phyloP scores from a whole-genome alignment of 2,329 filamentous ascomycete genomes.

The Blastomyces percursus region DNA sequence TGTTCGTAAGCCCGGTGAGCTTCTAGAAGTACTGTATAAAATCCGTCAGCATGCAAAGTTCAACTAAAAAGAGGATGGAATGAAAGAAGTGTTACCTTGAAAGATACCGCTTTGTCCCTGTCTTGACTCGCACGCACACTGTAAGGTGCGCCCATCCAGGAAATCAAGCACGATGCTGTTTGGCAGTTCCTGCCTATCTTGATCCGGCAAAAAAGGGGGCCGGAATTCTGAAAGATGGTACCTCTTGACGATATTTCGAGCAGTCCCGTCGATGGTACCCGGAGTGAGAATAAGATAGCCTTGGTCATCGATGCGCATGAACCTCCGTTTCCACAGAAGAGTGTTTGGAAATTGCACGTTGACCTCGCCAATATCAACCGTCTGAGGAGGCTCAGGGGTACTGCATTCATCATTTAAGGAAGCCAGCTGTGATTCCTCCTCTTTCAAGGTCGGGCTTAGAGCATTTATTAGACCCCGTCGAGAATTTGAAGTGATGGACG shows the following conservation, averaged over 20 bases:
- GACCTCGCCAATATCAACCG: conserved; percentile 71
- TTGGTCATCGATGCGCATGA: conserved; percentile 70
- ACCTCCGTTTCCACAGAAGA: conserved; percentile 88
- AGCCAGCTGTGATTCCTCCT: conserved; percentile 26
- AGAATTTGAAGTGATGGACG: conserved; percentile 43
- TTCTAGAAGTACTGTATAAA: conserved; percentile 6
- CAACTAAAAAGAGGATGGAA: neutral
- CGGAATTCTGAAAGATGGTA: conserved; percentile 82
- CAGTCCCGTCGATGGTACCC: conserved; percentile 50
- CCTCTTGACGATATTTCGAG: conserved; percentile 56
- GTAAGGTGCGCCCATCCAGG: conserved; percentile 49
- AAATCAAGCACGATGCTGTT: conserved; percentile 65
- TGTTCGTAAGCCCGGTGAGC: conserved; percentile 6
- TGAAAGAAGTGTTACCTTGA: conserved; percentile 34
- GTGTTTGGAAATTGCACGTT: conserved; percentile 97
- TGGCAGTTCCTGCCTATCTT: conserved; percentile 84
- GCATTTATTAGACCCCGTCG: conserved; percentile 38
- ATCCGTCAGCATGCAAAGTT: neutral
- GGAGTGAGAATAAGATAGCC: conserved; percentile 74
- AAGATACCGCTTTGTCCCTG: conserved; percentile 43
- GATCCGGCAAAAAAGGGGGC: conserved; percentile 68
- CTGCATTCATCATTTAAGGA: conserved; percentile 21
- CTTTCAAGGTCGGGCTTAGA: conserved; percentile 27
- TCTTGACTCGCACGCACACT: conserved; percentile 51
- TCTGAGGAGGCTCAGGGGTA: conserved; percentile 31